These are phyloP conservation scores for Fragaria nilgerrensis DNA, from an alignment of 306 rosid species.

Conservation along the genomic window DNA sequence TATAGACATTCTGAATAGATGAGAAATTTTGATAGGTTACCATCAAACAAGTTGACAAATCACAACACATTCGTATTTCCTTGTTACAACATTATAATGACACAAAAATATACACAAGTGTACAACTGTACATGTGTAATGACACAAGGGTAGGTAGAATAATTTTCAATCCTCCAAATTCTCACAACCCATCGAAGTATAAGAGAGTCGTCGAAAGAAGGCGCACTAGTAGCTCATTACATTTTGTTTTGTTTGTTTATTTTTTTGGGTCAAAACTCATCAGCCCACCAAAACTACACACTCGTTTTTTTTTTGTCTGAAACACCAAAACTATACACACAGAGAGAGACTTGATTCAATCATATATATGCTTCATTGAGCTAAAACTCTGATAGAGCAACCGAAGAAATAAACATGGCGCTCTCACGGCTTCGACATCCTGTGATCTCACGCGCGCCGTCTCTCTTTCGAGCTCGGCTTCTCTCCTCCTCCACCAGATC, in stretches of 20 bases:
- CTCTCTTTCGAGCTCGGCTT: slow-evolving; percentile 50
- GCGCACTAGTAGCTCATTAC: not conserved
- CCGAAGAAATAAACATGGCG: slow-evolving; percentile 42
- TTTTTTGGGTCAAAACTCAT: not conserved
- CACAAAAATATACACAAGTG: too few relatives aligned
- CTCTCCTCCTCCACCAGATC: slow-evolving; percentile 61
- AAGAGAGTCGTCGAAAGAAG: not conserved
- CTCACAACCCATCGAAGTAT: too few relatives aligned
- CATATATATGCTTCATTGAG: not conserved
- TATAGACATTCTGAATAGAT: too few relatives aligned
- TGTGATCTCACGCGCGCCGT: slow-evolving; percentile 56
- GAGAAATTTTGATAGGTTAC: too few relatives aligned
- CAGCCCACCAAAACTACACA: not conserved
- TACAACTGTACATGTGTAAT: too few relatives aligned
- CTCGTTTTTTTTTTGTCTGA: too few relatives aligned
- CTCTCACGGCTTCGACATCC: slow-evolving; percentile 86
- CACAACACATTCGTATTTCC: too few relatives aligned
- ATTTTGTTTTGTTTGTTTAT: not conserved
- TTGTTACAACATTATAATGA: too few relatives aligned
- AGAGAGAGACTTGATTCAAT: not conserved
- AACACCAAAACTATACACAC: not conserved
- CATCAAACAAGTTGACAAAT: too few relatives aligned
- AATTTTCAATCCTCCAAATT: too few relatives aligned
- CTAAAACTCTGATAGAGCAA: not conserved
- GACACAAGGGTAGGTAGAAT: not conserved